Percentiles rank a stretch among this genome's conserved stretches.
phyloP scores from a whole-genome alignment of 2,329 filamentous ascomycete genomes.

The Tolypocladium amazonense region DNA sequence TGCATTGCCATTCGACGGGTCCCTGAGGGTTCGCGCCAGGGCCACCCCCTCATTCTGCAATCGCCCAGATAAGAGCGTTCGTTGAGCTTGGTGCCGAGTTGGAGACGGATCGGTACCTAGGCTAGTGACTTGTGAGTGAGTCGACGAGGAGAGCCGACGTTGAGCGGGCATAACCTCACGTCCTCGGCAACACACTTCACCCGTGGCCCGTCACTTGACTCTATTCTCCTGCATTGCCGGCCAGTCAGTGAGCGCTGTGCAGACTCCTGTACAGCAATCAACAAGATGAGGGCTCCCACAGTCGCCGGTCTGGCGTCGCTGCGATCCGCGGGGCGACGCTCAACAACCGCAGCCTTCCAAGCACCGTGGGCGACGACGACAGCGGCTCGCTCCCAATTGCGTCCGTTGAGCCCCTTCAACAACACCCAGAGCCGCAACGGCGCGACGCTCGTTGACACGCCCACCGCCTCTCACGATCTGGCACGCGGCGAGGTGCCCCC shows the following conservation, averaged over 20 bases:
- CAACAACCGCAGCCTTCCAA: not conserved
- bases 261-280: not conserved
- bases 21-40: not conserved
- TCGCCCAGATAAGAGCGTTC: not conserved
- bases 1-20: not conserved
- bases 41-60: not conserved
- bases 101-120: not conserved
- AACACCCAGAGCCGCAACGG: not conserved
- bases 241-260: not conserved
- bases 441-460: slow-evolving; percentile 7
- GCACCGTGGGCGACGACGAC: slow-evolving; percentile 4
- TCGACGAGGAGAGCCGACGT: not conserved
- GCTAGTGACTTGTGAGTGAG: not conserved
- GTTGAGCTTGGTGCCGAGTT: not conserved
- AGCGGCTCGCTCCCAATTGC: not conserved
- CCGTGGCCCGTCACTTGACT: not conserved
- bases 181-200: not conserved
- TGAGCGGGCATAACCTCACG: not conserved
- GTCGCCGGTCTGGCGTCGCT: slow-evolving; percentile 2
- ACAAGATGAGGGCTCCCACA: not conserved
- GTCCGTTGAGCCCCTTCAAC: not conserved
- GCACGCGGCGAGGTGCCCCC: not conserved
- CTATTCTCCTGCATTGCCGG: not conserved
- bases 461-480: slow-evolving; percentile 2
- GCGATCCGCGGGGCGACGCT: slow-evolving; percentile 1